Evolutionary conservation across 345 rosid species (phyloP), one percentile per base, ranked within the genome.

Genomic region (Mercurialis annua): DNA sequence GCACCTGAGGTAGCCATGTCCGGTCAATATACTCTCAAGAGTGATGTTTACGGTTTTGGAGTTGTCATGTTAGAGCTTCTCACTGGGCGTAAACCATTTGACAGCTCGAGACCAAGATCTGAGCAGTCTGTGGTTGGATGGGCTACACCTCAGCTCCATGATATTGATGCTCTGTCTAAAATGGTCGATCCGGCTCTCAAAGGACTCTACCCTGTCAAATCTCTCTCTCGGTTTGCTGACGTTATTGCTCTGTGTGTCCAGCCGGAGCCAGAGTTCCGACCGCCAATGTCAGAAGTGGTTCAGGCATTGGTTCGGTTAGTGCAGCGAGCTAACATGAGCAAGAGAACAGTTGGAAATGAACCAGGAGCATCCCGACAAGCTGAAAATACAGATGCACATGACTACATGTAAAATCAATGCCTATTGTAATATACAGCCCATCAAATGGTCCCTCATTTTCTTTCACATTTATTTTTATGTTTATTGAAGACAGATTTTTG

Each of bases 111-210:
- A 84, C 81, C 88, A 71, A 91, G 97, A 73, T 69, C 81, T 0
- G 98, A 94, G 77, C 99, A 94, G 77, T 92, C 98, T 67, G 74
- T 94, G 81, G 98, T 94, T 73, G 85, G 96, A 76, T 94, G 99
- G 99, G 98, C 97, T 59, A 94, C 97, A 38, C 99, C 99, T 69
- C 98, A 94, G 84, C 99, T 94, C 70, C 99, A 94, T 53, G 99
- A 91, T 71, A 94, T 94, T 10, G 97, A 94, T 78, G 97, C 99
- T n/a, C 75, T 94, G 51, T 70, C 90, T 1, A 92, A 90, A 84
- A 94, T 94, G 99, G 98, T 94, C 69, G 99, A 94, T 78, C 97
- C 97, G 16, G 84, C 84, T n/a, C 93, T 94, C 46, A 73, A 92
- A 72, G 98, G 99, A 63, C 97, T 91, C 69, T 94, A 90, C 77